These are phyloP conservation scores for Suillus occidentalis DNA, from an alignment of 768 basidiomycete species.

Conservation along the genomic window DNA sequence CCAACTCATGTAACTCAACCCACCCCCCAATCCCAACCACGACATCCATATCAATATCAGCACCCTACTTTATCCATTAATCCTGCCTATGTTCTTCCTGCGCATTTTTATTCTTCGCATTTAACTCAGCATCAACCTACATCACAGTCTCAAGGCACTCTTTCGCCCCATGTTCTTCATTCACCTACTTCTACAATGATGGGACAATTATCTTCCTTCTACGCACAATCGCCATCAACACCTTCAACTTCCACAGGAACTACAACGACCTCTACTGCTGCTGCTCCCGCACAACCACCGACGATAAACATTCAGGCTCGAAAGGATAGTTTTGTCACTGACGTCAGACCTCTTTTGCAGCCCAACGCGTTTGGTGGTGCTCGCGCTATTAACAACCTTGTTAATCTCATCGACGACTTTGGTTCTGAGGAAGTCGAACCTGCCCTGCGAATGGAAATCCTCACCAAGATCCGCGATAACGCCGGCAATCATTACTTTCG, in stretches of 20 bases:
- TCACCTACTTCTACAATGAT: slow-evolving; percentile 45
- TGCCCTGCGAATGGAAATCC: slow-evolving; percentile 66
- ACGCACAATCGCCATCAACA: slow-evolving; percentile 26
- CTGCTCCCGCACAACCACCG: slow-evolving; percentile 27
- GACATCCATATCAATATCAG: slow-evolving; percentile 40
- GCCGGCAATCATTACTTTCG: slow-evolving; percentile 87
- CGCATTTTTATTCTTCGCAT: slow-evolving; percentile 36
- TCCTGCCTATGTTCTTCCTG: slow-evolving; percentile 39
- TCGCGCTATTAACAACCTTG: slow-evolving; percentile 63
- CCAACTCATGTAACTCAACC: slow-evolving; percentile 39
- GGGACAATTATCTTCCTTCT: slow-evolving; percentile 40
- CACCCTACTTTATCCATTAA: slow-evolving; percentile 44
- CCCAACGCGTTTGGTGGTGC: slow-evolving; percentile 66
- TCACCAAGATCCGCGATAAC: slow-evolving; percentile 79
- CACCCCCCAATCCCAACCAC: slow-evolving; percentile 34
- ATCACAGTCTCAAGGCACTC: slow-evolving; percentile 55
- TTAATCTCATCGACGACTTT: slow-evolving; percentile 56
- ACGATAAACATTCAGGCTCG: slow-evolving; percentile 49
- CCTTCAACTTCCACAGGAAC: slow-evolving; percentile 18
- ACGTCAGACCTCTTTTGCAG: slow-evolving; percentile 57
- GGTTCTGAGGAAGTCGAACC: slow-evolving; percentile 66
- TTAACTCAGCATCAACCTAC: slow-evolving; percentile 20
- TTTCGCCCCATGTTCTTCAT: slow-evolving; percentile 71
- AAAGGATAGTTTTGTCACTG: slow-evolving; percentile 51
- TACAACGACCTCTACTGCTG: slow-evolving; percentile 24